Conservation (phyloP, 2,329 filamentous ascomycete species). For the Gnomoniopsis sp. region DNA sequence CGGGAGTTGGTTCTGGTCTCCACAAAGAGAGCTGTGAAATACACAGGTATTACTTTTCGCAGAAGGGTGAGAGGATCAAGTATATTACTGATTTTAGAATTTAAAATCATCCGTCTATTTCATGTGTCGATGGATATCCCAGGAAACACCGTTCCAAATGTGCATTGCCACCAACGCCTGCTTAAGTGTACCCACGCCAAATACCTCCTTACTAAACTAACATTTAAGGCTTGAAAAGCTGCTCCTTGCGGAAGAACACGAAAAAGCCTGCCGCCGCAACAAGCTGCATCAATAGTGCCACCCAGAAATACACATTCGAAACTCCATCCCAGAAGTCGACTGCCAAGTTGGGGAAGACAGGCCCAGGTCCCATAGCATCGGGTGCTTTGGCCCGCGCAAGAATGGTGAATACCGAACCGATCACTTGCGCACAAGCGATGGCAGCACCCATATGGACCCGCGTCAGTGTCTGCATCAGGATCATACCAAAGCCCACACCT, state of each 20-base stretch:
- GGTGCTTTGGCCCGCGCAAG: conserved; percentile 56
- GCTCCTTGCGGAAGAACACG: conserved; percentile 52
- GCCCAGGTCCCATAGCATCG: conserved; percentile 55
- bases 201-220: too few species aligned
- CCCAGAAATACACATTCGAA: conserved; percentile 55
- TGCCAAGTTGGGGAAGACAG: conserved; percentile 58
- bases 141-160: too few species aligned
- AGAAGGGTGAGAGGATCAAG: too few species aligned
- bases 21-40: too few species aligned
- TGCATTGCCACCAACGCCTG: too few species aligned
- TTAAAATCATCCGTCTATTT: too few species aligned
- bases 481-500: conserved; percentile 63
- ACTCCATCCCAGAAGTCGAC: conserved; percentile 39
- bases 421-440: conserved; percentile 55
- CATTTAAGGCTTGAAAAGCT: conserved; percentile 48
- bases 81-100: too few species aligned
- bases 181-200: too few species aligned
- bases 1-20: too few species aligned
- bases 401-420: conserved; percentile 61
- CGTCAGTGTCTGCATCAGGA: conserved; percentile 59
- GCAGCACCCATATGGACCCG: conserved; percentile 60
- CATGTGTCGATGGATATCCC: too few species aligned
- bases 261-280: conserved; percentile 53
- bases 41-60: too few species aligned
- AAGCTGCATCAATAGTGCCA: conserved; percentile 52